These are phyloP conservation scores for Euptelea pleiosperma DNA, from an alignment of 164 flowering plant species.

Conservation along the genomic window DNA sequence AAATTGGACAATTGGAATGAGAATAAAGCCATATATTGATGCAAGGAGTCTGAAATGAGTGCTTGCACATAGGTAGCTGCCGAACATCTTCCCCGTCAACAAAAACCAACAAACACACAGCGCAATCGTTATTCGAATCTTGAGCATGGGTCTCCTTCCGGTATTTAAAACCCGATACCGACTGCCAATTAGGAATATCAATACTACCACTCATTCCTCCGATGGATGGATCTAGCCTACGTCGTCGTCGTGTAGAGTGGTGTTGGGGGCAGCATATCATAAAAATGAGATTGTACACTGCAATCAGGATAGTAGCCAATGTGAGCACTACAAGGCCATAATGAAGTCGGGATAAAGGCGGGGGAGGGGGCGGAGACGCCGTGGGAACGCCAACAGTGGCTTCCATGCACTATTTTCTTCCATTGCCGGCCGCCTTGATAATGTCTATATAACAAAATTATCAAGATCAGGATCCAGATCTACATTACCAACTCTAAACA, in stretches of 20 bases:
- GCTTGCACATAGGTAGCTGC: slow-evolving; percentile 33
- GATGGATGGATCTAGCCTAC: neutral
- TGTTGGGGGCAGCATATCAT: slow-evolving; percentile 17
- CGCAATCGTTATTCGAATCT: slow-evolving; percentile 30
- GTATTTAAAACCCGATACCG: slow-evolving; percentile 20
- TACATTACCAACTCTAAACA: too few species aligned
- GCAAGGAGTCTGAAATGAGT: slow-evolving; percentile 36
- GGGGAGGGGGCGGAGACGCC: slow-evolving; percentile 10
- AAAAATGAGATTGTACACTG: slow-evolving; percentile 13
- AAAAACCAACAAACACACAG: slow-evolving; percentile 37
- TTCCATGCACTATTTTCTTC: slow-evolving; percentile 25
- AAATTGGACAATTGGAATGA: slow-evolving; percentile 36
- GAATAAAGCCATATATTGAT: slow-evolving; percentile 18
- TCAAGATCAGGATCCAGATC: too few species aligned
- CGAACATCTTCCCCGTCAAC: slow-evolving; percentile 33
- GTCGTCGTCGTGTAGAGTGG: neutral
- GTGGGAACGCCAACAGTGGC: neutral
- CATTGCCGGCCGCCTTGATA: too few species aligned
- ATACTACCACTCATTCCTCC: neutral
- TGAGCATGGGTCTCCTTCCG: slow-evolving; percentile 17
- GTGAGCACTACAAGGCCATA: slow-evolving; percentile 9
- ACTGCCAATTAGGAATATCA: neutral
- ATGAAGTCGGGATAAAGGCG: slow-evolving; percentile 7
- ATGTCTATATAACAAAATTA: too few species aligned
- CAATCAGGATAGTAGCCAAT: slow-evolving; percentile 1